Evolutionary conservation across 495 filamentous ascomycete genomes (phyloP), one percentile per base, ranked within the genome.

Genomic region (Cercophora newfieldiana): DNA sequence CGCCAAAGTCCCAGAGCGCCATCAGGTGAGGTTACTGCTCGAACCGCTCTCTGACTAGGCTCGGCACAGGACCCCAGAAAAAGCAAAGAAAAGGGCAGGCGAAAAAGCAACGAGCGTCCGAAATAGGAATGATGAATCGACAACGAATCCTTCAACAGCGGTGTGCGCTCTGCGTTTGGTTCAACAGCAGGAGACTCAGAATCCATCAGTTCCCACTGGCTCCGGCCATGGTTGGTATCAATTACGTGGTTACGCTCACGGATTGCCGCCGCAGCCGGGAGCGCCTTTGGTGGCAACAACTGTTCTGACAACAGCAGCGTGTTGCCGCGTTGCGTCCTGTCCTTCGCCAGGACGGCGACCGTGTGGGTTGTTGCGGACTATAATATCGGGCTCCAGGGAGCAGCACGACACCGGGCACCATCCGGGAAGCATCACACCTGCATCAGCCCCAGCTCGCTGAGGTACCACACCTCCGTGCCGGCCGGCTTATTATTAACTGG

Each of bases 231-330:
- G 19, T 26, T 3, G 19, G 2, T 7, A 21, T 53, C 50, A 53
- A 22, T 53, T 53, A 22, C 19, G 19, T 53, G 21, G 24, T 53
- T 22, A 22, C 10, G 22, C 6, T 26, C 50, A 7, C 6, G 2
- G 24, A 53, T 28, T 5, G 30, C 54, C 54, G 54, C 54, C 54
- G 54, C 54, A 57, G 54, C 54, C 54, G 54, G 30, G 54, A 57
- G 21, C 24, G 7, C 7, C 7, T 47, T 53, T 57, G 12, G 54
- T 57, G 18, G 54, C 26, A 18, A 26, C 54, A 57, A 57, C 2
- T 1, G 6, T 4, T 57, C 22, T 19, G 6, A 24, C 50, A 53
- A 53, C 21, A 22, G 50, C 21, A 53, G n/a, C 10, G 48, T 7
- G 3, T n/a, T 22, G 50, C 50, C 21, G 50, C n/a, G n/a, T n/a